Conservation (phyloP, 2,329 filamentous ascomycete species). For the Fonsecaea pedrosoi region DNA sequence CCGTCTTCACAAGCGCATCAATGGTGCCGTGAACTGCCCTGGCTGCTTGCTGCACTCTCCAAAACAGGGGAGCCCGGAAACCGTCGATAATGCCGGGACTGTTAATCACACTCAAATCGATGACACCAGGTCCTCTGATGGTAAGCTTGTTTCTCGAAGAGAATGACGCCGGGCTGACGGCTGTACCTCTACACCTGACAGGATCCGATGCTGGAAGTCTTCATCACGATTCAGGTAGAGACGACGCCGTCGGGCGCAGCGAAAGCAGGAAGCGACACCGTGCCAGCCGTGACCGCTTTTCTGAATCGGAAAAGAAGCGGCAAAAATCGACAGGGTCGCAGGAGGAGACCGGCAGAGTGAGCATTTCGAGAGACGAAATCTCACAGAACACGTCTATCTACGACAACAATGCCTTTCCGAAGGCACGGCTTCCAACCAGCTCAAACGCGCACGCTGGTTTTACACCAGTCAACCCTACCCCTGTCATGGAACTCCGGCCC, state of each 20-base stretch:
- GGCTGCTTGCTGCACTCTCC: slow-evolving; percentile 22
- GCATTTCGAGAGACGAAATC: background rate
- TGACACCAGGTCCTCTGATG: background rate
- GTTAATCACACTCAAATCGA: background rate
- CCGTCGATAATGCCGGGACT: background rate
- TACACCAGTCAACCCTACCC: slow-evolving; percentile 18
- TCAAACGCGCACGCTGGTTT: slow-evolving; percentile 8
- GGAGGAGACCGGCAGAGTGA: background rate
- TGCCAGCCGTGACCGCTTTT: slow-evolving; percentile 6
- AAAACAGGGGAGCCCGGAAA: background rate
- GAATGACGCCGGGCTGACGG: slow-evolving; percentile 5
- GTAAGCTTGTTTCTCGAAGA: slow-evolving; percentile 1
- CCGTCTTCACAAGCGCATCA: slow-evolving; percentile 17
- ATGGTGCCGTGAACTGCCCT: slow-evolving; percentile 18
- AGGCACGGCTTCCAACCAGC: background rate
- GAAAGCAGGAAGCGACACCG: slow-evolving; percentile 17
- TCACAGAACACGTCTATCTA: background rate
- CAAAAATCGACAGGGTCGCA: slow-evolving; percentile 10
- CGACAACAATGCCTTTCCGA: background rate
- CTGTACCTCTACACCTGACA: slow-evolving; percentile 2
- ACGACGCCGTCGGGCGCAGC: background rate
- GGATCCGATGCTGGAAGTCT: slow-evolving; percentile 25
- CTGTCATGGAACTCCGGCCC: background rate
- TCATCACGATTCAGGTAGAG: slow-evolving; percentile 6
- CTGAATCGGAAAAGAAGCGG: slow-evolving; percentile 11